Percentiles rank a stretch among this genome's conserved stretches.
Conservation (phyloP, 2,329 filamentous ascomycete genomes). For the Paecilomyces fulvus region DNA sequence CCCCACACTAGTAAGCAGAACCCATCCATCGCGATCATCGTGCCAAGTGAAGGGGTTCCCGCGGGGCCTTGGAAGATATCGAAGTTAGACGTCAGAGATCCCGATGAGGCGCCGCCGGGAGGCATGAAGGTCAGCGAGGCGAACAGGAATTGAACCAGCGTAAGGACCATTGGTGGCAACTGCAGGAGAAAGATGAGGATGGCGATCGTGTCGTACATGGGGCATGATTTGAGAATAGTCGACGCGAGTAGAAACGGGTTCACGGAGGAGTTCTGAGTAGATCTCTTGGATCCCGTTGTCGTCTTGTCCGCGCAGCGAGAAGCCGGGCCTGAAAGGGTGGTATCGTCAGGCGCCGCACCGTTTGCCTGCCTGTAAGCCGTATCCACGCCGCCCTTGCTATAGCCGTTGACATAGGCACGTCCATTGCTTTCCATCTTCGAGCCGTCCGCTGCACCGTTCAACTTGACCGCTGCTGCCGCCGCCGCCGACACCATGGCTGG, state of each 20-base stretch:
- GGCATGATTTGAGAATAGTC: constrained; percentile 82
- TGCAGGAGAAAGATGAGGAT: constrained; percentile 94
- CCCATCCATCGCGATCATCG: constrained; percentile 73
- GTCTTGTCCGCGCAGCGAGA: constrained; percentile 24
- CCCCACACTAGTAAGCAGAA: constrained; percentile 74
- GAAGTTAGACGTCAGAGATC: constrained; percentile 67
- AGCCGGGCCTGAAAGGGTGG: constrained; percentile 18
- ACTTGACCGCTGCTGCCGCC: constrained; percentile 16
- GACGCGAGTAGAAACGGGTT: constrained; percentile 69
- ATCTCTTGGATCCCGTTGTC: constrained; percentile 22
- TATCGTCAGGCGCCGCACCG: constrained; percentile 20
- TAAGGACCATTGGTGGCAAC: constrained; percentile 78
- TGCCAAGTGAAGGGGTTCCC: constrained; percentile 76
- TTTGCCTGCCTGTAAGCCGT: constrained; percentile 29
- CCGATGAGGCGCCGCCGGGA: constrained; percentile 67
- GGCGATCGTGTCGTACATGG: constrained; percentile 88
- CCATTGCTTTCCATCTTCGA: constrained; percentile 27
- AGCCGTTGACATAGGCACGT: constrained; percentile 26
- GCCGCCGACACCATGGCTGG: constrained; percentile 17
- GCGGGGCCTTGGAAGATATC: constrained; percentile 86
- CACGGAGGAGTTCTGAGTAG: constrained; percentile 41
- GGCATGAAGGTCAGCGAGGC: constrained; percentile 88
- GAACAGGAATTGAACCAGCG: constrained; percentile 84
- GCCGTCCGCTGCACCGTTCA: constrained; percentile 20
- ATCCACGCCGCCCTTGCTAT: constrained; percentile 24